A percentile compares a stretch with the other conserved stretches of the same genome.
Conservation (phyloP, 2,329 filamentous ascomycete species). For the Claviceps cyperi region DNA sequence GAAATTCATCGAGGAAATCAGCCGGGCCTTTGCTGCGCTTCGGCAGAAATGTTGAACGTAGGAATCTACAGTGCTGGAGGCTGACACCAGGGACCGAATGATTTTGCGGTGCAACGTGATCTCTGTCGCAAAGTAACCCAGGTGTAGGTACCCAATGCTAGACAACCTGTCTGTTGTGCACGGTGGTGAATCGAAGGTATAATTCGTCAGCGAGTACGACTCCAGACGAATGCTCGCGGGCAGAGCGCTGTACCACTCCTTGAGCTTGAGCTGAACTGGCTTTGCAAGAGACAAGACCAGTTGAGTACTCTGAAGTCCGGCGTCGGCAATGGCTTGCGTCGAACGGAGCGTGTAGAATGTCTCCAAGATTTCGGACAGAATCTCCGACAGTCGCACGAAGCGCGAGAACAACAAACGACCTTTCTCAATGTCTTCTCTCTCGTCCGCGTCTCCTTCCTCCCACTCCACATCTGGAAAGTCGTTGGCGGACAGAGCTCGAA, state of each 20-base stretch:
- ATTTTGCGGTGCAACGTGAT: conserved; percentile 88
- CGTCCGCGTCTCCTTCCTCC: conserved; percentile 45
- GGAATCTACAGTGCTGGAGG: conserved; percentile 41
- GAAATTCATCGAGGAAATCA: conserved; percentile 95
- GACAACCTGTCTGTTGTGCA: conserved; percentile 31
- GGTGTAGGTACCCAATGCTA: conserved; percentile 64
- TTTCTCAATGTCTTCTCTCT: conserved; percentile 49
- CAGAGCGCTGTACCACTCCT: conserved; percentile 67
- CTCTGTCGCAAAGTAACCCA: conserved; percentile 87
- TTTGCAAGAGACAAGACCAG: conserved; percentile 63
- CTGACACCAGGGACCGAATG: conserved; percentile 55
- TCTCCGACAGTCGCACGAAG: conserved; percentile 60
- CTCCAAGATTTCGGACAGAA: conserved; percentile 67
- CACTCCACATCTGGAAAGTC: conserved; percentile 63
- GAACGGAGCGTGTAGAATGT: conserved; percentile 70
- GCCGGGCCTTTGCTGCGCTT: conserved; percentile 79
- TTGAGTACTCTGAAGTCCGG: conserved; percentile 55
- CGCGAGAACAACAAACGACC: conserved; percentile 59
- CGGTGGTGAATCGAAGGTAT: conserved; percentile 9
- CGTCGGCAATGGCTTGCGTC: conserved; percentile 52
- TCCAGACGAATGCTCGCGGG: conserved; percentile 54
- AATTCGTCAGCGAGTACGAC: conserved; percentile 23
- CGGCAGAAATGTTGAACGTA: conserved; percentile 89
- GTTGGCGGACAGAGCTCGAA: conserved; percentile 45
- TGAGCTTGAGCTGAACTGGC: conserved; percentile 67